Conservation (phyloP, 129 eudicot genomes). For the Daucus carota region DNA sequence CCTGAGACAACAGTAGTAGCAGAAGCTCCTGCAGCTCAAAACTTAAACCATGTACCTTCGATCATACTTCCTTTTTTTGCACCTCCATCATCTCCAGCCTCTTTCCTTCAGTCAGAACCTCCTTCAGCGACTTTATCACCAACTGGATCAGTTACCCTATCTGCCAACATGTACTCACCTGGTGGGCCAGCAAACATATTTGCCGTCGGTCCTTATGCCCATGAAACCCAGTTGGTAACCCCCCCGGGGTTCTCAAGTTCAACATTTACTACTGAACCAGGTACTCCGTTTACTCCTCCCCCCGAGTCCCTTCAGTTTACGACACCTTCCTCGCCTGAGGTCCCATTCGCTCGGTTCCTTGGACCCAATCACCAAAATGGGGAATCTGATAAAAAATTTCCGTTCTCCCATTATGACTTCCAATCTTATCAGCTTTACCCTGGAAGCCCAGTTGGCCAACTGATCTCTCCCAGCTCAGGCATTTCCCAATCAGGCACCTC, state of each 20-base stretch:
- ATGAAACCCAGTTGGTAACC: conserved; percentile 84
- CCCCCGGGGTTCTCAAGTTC: conserved; percentile 73
- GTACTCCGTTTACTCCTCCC: conserved; percentile 95
- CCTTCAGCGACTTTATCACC: conserved; percentile 76
- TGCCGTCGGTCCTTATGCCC: conserved; percentile 89
- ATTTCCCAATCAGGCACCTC: conserved; percentile 64
- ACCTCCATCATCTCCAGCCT: conserved; percentile 98
- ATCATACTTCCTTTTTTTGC: conserved; percentile 61
- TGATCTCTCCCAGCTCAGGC: conserved; percentile 92
- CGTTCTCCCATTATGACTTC: conserved; percentile 33
- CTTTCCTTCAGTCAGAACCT: conserved; percentile 86
- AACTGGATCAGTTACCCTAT: conserved; percentile 46
- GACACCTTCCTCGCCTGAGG: conserved; percentile 97
- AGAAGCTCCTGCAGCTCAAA: conserved; percentile 32
- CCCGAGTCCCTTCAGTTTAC: conserved; percentile 84
- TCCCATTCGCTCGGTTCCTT: conserved; percentile 85
- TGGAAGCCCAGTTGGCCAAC: conserved; percentile 88
- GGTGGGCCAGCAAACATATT: conserved; percentile 74
- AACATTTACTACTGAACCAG: conserved; percentile 84
- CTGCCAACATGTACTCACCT: conserved; percentile 87
- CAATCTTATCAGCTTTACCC: conserved; percentile 73
- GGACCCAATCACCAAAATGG: conserved; percentile 53
- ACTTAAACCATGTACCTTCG: conserved; percentile 41
- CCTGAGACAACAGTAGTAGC: conserved; percentile 48
- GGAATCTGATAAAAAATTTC: conserved; percentile 35